Evolutionary conservation across 202 grass and related monocot species (phyloP), one percentile per base, ranked within the genome.

Genomic region (Panicum hallii): DNA sequence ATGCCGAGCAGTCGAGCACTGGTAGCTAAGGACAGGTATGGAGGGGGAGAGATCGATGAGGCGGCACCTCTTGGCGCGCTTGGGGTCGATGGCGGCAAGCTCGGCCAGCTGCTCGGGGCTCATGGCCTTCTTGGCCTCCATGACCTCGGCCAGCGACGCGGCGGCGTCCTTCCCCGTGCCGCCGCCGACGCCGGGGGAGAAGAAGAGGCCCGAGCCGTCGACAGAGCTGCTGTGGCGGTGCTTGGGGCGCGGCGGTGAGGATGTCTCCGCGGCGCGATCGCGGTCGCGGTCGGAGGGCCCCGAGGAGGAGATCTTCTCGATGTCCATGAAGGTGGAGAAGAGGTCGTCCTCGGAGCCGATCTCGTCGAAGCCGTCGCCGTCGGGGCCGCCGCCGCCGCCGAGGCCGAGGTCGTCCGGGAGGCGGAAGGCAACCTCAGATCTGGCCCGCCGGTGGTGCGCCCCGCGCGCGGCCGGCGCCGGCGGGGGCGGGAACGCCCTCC

Each of bases 61-160:
- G 58, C 16, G 2, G 74, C 9, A 97, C 97, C 97, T 99, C 87
- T 99, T 99, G 62, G 97, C 97, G 50, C 93, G 89, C 90, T 99
- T 99, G 20, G 97, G 97, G 70, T 99, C 97, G 77, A 96, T 92
- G 80, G 94, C 84, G 4, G 91, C 79, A 7, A 97, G 84, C 84
- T 99, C 97, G n/a, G 90, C 77, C 36, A 99, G 91, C 90, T 97
- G 93, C n/a, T 94, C 90, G 49, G 97, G 75, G 45, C 86, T 79
- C 97, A 99, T 99, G 80, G 93, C 93, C 90, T 99, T 99, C 93
- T 99, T 99, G 15, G 91, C 91, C 77, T 99, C 97, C 82, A 99
- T 49, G 64, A 91, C 88, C 11, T 99, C 97, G 11, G 88, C 89
- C 47, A 97, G 87, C 82, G 86, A 77, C 2, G 79, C 78, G 12